Conservation (phyloP, 2,329 filamentous ascomycete species). For the Clonostachys rhizophaga region DNA sequence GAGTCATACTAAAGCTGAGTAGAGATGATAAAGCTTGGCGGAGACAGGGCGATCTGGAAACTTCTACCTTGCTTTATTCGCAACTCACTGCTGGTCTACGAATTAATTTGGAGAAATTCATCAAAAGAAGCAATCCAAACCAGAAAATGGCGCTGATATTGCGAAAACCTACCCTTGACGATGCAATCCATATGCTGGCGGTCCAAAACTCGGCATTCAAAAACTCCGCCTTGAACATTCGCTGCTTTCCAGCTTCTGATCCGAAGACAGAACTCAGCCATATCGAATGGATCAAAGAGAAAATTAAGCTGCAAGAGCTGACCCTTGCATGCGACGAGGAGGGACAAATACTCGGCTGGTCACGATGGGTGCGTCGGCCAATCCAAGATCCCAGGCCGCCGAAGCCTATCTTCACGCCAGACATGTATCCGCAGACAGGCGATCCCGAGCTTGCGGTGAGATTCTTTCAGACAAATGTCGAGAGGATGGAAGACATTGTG, state of each 20-base stretch:
- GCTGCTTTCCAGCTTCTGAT: constrained; percentile 16
- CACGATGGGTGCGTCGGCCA: constrained; percentile 23
- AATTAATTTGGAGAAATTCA: too few relatives aligned
- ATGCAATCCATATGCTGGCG: constrained; percentile 20
- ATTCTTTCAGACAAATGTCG: constrained; percentile 31
- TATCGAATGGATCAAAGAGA: constrained; percentile 10
- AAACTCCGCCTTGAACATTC: constrained; percentile 18
- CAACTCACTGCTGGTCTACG: too few relatives aligned
- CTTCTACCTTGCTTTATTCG: too few relatives aligned
- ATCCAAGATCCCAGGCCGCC: constrained; percentile 5
- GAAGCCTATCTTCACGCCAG: constrained; percentile 10
- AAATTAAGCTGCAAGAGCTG: constrained; percentile 17
- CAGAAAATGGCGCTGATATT: too few relatives aligned
- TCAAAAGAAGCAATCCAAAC: too few relatives aligned
- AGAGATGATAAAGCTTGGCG: too few relatives aligned
- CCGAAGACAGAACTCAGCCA: constrained; percentile 12
- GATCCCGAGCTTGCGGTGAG: constrained; percentile 23
- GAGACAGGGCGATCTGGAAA: too few relatives aligned
- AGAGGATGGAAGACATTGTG: constrained; percentile 14
- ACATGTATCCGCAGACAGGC: constrained; percentile 13
- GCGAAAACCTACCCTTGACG: constrained; percentile 19
- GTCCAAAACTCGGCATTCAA: constrained; percentile 22
- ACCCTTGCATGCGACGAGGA: neutral
- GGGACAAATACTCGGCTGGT: constrained; percentile 19
- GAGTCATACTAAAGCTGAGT: too few relatives aligned